These are phyloP conservation scores for Wallacemonas sp. DNA, from an alignment of 208 protist genomes.

Conservation along the genomic window DNA sequence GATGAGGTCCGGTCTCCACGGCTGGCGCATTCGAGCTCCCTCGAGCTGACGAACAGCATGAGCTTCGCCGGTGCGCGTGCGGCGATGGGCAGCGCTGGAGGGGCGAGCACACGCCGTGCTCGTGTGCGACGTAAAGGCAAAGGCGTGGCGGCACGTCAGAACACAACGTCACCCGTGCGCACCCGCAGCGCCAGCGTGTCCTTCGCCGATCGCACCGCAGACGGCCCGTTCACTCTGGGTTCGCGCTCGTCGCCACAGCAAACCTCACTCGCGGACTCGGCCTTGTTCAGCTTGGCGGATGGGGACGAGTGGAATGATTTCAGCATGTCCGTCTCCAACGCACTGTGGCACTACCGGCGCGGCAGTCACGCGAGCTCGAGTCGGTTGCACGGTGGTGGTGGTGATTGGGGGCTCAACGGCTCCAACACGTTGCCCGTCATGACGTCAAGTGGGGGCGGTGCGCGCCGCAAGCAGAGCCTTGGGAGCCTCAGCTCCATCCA, in stretches of 20 bases:
- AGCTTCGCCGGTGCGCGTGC: neutral
- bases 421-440: slow-evolving; percentile 1
- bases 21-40: neutral
- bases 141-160: neutral
- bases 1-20: neutral
- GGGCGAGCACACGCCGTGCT: neutral
- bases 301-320: slow-evolving; percentile 29
- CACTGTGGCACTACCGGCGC: slow-evolving; percentile 19
- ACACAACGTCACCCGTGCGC: neutral
- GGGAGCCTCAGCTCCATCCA: neutral
- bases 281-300: neutral
- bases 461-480: neutral
- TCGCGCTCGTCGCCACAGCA: no score
- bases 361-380: slow-evolving; percentile 7
- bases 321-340: slow-evolving; percentile 18
- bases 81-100: neutral
- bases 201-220: neutral
- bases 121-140: no score
- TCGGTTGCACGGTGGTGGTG: neutral
- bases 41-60: neutral
- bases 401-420: neutral
- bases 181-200: slow-evolving; percentile 4
- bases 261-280: no score
- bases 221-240: neutral
- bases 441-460: neutral